Conservation (phyloP, 192 early-diverging fungal species). For the Pecoramyces ruminantium region DNA sequence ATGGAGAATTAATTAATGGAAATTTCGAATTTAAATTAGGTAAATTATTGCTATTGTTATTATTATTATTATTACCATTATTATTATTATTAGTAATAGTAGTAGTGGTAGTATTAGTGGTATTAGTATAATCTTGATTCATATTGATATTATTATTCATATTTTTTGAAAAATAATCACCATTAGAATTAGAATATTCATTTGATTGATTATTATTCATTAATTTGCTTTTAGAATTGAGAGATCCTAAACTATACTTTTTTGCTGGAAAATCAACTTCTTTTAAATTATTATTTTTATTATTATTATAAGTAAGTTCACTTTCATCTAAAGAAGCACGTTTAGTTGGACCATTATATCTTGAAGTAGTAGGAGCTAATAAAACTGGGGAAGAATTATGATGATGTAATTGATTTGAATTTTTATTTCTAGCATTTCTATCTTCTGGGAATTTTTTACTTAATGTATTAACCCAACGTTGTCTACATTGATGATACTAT, state of each 20-base stretch:
- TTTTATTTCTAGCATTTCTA: neutral
- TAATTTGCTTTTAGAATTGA: neutral
- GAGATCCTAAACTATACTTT: neutral
- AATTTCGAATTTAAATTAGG: neutral
- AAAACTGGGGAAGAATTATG: neutral
- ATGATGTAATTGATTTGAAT: neutral
- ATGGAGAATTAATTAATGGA: neutral
- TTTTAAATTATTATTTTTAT: neutral
- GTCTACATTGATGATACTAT: constrained; percentile 24
- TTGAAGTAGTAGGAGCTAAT: neutral
- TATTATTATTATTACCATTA: neutral
- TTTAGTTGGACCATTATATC: neutral
- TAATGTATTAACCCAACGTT: constrained; percentile 13
- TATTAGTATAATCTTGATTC: neutral
- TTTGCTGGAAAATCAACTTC: neutral
- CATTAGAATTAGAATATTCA: neutral
- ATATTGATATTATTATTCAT: neutral
- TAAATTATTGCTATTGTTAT: neutral
- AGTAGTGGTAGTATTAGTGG: neutral
- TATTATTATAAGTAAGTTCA: neutral
- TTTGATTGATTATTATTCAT: neutral
- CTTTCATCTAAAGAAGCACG: neutral
- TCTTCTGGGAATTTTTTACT: neutral
- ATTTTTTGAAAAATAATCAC: neutral
- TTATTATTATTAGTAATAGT: neutral